Conservation (phyloP, 176 grass and related monocot species). For the Pharus latifolius region DNA sequence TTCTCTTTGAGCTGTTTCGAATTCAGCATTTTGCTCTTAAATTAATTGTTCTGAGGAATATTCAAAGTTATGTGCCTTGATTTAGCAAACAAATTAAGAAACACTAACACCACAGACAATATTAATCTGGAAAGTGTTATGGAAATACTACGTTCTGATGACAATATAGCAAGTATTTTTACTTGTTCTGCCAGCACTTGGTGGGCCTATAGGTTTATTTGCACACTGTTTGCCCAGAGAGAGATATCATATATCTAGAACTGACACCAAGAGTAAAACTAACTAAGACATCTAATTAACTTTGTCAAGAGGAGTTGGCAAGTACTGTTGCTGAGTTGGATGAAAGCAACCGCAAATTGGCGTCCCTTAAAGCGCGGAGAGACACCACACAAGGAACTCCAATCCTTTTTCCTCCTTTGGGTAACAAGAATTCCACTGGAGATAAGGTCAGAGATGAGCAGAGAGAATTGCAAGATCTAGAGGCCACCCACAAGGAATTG, state of each 20-base stretch:
- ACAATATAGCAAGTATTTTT: background rate
- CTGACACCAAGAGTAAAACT: background rate
- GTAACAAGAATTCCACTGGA: constrained; percentile 41
- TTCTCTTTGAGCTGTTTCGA: background rate
- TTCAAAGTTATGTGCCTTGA: background rate
- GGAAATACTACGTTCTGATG: background rate
- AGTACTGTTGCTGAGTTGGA: constrained; percentile 58
- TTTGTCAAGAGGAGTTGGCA: constrained; percentile 66
- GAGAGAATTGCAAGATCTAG: constrained; percentile 72
- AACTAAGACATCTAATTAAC: constrained; percentile 13
- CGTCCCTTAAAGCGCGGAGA: constrained; percentile 55
- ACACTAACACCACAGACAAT: background rate
- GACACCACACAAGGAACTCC: constrained; percentile 47
- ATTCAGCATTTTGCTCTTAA: background rate
- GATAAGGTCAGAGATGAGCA: constrained; percentile 63
- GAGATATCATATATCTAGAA: background rate
- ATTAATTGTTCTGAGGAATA: background rate
- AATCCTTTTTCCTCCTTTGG: constrained; percentile 44
- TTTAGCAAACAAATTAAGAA: background rate
- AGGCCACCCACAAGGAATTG: constrained; percentile 61
- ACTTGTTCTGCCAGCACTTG: background rate
- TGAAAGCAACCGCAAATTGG: constrained; percentile 56
- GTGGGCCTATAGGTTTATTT: background rate
- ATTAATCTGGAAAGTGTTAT: background rate
- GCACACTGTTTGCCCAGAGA: background rate